Base-by-base conservation (phyloP, 345 rosid species). In the Eucalyptus pauciflora region DNA sequence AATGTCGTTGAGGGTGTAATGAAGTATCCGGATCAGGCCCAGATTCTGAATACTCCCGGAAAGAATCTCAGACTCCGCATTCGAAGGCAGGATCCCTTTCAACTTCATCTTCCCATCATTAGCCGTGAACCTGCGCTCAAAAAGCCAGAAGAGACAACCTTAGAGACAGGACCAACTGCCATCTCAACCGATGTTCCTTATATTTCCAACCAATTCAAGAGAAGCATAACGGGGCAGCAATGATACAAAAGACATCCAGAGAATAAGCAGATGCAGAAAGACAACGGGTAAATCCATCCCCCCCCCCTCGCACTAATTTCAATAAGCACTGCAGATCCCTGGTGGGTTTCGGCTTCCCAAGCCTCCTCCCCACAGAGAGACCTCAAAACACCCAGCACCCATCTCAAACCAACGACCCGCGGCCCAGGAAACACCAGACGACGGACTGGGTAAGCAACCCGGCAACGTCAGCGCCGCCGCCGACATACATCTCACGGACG, bases 1-100 rank as follows among this genome's bases (percentile, higher is more conserved):
- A 49, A 97, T 94, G 45, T 97, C 99, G 33, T 96, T 97, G 89
- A 96, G 95, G 2, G 97, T 91, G 87, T 95, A 97, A 89, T 96
- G 96, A 3, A 94, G 88, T 90, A 97, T 94, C 4, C 94, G 95
- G 25, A 97, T 92, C 2, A 97, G 94, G 29, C 98, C 96, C 89
- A 94, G 90, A 89, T 96, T 95, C 89, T 97, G 99, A 12, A 96
- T 95, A 24, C 91, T 95, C 45, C 98, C 97, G 2, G 97, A 93
- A 10, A 93, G 90, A 13, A 97, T 91, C 50, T 97, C 98, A 49
- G 96, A 88, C 7, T 97, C 93, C 50, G 93, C 37, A 25, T 94
- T 93, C 7, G 98, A 91, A n/a, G 94, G 95, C 46, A 97, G 92
- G 51, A 96, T 94, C 1, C 96, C 97, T 89, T 93, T 95, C 11